Base-by-base conservation (phyloP, 2,329 filamentous ascomycete genomes). In the Stagonosporopsis rhizophila region DNA sequence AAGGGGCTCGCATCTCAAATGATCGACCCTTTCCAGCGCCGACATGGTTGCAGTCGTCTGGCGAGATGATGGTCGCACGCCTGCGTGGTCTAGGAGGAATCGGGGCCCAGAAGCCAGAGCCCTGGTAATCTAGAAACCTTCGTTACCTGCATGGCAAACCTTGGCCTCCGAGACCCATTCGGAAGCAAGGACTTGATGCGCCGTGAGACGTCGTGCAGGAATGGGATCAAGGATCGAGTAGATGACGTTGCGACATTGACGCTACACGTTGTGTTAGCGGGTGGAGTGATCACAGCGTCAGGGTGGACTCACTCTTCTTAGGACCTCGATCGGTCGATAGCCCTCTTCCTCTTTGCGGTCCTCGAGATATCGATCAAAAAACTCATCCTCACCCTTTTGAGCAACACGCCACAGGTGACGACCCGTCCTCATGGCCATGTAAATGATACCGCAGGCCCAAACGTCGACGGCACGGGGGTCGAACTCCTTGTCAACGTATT, bases 101-200 rank as follows among this genome's bases (percentile, higher is more conserved):
- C 34, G 54, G 52, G 51, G 22, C 46, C 49, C 56, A 52, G 54
- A 41, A 32, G 28, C 35, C 27, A 57, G 37, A 35, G 27, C 55
- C 49, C n/a, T n/a, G n/a, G n/a, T 40, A 44, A 50, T 52, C 81
- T 84, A 97, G 69, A 96, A 88, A 55, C 95, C 95, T 83, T 98
- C 93, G 79, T 98, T 91, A 66, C 94, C 95, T 59, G 95, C 94
- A 78, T 93, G 95, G 82, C 95, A 99, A 55, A 98, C 85, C 79
- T 93, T 96, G 78, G 98, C 97, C 78, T 97, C 94, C 67, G 95
- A 91, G 66, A 95, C 92, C 95, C 95, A 99, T 81, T 99, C 95
- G 4, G 94, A 98, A 78, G 96, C 96, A 70, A 99, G 87, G 54
- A 98, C 92, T 79, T 99, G 95, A 37, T 93, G 94, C 56, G 95